Conservation (phyloP, 2,329 filamentous ascomycete species). For the Talaromyces sp. region DNA sequence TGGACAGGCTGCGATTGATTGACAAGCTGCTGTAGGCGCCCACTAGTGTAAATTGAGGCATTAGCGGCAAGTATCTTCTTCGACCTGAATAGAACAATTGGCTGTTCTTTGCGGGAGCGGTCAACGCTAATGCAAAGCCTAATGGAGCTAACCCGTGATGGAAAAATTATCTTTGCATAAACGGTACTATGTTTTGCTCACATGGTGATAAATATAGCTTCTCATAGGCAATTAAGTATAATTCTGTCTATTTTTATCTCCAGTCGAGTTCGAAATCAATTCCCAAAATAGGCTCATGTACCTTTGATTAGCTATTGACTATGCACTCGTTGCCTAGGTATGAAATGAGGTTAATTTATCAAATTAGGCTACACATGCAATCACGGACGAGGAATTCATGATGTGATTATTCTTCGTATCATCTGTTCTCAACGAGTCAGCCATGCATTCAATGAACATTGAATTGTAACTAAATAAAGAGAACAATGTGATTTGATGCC, state of each 20-base stretch:
- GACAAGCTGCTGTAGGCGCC: constrained; percentile 9
- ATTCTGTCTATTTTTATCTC: background rate
- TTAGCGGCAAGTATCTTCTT: background rate
- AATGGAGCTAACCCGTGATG: background rate
- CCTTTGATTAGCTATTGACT: background rate
- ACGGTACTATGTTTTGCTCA: background rate
- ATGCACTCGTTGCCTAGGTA: too few species aligned
- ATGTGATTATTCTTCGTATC: too few species aligned
- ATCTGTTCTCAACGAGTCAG: too few species aligned
- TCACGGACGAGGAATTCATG: too few species aligned
- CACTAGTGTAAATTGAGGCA: background rate
- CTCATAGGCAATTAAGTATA: background rate
- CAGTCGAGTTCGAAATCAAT: too few species aligned
- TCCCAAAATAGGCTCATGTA: background rate
- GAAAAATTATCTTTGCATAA: background rate
- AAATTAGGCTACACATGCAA: too few species aligned
- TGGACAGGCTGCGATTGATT: constrained; percentile 4
- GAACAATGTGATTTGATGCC: too few species aligned
- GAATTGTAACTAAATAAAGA: too few species aligned
- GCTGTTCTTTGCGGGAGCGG: background rate
- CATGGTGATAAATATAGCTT: constrained; percentile 4
- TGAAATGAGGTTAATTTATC: too few species aligned
- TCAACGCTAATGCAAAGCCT: background rate
- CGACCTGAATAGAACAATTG: background rate
- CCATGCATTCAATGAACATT: too few species aligned